These are phyloP conservation scores for Parsonsia alboflavescens DNA, from an alignment of 257 asterid genomes.

Conservation along the genomic window DNA sequence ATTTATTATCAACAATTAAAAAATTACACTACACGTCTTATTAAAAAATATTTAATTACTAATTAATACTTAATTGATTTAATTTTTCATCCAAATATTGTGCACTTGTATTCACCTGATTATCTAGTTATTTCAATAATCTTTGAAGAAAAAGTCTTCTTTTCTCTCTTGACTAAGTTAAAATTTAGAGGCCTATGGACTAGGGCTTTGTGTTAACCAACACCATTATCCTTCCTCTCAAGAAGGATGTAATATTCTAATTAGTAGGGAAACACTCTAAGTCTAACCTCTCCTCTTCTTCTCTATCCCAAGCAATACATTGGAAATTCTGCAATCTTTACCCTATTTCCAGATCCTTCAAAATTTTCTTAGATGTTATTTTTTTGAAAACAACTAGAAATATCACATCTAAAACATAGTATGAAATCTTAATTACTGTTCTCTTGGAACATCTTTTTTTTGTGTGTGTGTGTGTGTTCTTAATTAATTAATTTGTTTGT, in stretches of 20 bases:
- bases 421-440: not conserved
- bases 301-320: not conserved
- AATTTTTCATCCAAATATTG: too few relatives aligned
- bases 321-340: not conserved
- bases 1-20: too few relatives aligned
- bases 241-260: not conserved
- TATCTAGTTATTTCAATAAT: not conserved
- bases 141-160: not conserved
- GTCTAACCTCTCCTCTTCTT: not conserved
- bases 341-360: too few relatives aligned
- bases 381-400: not conserved
- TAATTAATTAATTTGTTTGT: not conserved
- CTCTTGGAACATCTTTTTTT: not conserved
- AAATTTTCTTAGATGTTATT: not conserved
- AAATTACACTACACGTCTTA: too few relatives aligned
- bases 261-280: not conserved
- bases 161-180: not conserved
- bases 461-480: not conserved
- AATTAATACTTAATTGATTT: too few relatives aligned
- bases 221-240: slow-evolving; percentile 11
- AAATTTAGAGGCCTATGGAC: slow-evolving; percentile 5
- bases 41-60: too few relatives aligned
- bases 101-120: too few relatives aligned
- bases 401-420: too few relatives aligned
- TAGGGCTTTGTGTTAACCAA: slow-evolving; percentile 7